Base-by-base conservation (phyloP, 345 rosid species). In the Cardamine resedifolia region DNA sequence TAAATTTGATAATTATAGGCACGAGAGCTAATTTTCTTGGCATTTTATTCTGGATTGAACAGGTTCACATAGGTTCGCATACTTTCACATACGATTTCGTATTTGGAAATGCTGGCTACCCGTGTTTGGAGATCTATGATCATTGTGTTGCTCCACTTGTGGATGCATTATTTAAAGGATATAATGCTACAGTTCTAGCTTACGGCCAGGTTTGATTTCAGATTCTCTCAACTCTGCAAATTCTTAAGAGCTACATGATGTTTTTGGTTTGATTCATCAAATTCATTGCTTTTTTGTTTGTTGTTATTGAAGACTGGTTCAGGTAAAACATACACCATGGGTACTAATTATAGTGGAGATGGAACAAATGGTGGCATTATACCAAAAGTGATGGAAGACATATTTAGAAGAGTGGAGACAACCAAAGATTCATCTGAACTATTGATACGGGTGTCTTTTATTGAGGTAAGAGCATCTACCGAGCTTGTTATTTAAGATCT, bases 321-420 rank as follows among this genome's bases (percentile, higher is more conserved):
- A 0, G 99, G 97, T 18, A 95, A 95, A 68, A 91, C 99, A 0
- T 95, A 88, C 36, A 95, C 97, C 4, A 95, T 95, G 99, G 99
- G 99, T 19, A 95, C 98, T 21, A 91, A 87, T 68, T 91, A 90
- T 58, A 71, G 76, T 10, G 94, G 92, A 1, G 92, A 90, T 69
- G 88, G 79, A 65, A 70, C 82, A 31, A 86, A 66, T 34, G 61
- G 61, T 34, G 96, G 96, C 1, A 80, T 95, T 39, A 91, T 95
- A 64, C 96, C 99, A 0, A 90, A 80, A 60, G 99, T 91, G 21
- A 86, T 90, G 96, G 98, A 90, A 15, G 82, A 64, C 31, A 91
- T 95, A 33, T 91, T 88, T 48, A 72, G 27, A 67, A 86, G 77
- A 63, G 88, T 86, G 2, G 88, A 86, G 61, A 72, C 70, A 4